Evolutionary conservation across 2,329 filamentous ascomycete genomes (phyloP), one percentile per base, ranked within the genome.

Genomic region (Fusarium albosuccineum): DNA sequence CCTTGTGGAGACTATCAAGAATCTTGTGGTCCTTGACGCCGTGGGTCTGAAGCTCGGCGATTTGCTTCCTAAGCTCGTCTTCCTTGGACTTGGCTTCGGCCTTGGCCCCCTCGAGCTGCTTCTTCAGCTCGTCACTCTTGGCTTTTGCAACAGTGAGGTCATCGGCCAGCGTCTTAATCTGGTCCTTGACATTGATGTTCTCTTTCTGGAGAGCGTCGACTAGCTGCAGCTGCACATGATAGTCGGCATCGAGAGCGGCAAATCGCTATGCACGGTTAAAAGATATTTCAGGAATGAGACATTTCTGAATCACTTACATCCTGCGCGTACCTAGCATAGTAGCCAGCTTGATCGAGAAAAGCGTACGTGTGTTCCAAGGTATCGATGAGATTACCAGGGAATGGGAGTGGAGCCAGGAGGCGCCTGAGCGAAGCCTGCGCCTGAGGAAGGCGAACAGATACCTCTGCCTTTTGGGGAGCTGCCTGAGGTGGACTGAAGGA

Each of bases 291-390:
- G n/a, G n/a, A n/a, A n/a, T n/a, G n/a, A n/a, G n/a, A n/a, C n/a
- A n/a, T n/a, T n/a, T n/a, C n/a, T n/a, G n/a, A n/a, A n/a, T n/a
- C n/a, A n/a, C 17, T 22, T 22, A 22, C 45, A 9, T 48, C 45
- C 16, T 48, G 29, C 4, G 48, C 48, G 16, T 50, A 50, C n/a
- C 14, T 50, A 13, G 48, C 48, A 50, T 37, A 33, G 48, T 50
- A 39, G 9, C 48, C 48, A 29, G 48, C 48, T 16, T 50, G 48
- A 16, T 50, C 48, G 14, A 50, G 33, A n/a, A 50, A 50, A 5
- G 48, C 33, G 22, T 30, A 30, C 4, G 48, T 39, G 22, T 50
- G 48, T n/a, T 37, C 33, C 48, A 50, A 9, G 9, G 48, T 50
- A 2, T 50, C 48, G 10, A 50, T 5, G 4, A 50, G 34, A 9